Base-by-base conservation (phyloP, 306 rosid genomes). In the Lathyrus aphaca region DNA sequence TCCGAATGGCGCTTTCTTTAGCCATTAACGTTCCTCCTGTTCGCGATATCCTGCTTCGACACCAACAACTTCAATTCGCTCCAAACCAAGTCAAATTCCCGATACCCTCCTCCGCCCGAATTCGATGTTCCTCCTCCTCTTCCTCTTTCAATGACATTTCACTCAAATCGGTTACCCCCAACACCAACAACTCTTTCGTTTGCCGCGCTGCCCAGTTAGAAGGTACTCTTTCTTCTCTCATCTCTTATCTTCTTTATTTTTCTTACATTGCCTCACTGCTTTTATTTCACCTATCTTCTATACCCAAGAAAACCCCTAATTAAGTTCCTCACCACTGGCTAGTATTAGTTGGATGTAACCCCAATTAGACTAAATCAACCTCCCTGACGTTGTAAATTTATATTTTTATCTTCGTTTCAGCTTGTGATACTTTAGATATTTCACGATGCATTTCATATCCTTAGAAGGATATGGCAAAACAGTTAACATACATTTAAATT, bases 1-100 rank as follows among this genome's bases (percentile, higher is more conserved):
- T 50, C 56, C 14, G 3, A 64, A 74, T 74, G 81, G 76, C 81
- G 30, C 61, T 77, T 23, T 64, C 81, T 8, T 56, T 69, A 10
- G 21, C 32, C 18, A 25, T 54, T 17, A 70, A 64, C 45, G 66
- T 50, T 16, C 59, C 50, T 69, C 48, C 35, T 5, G 9, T 58
- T 38, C 55, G 54, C 16, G 56, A 39, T 3, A 75, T 60, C 43
- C 11, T 4, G 1, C 59, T 4, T 40, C 27, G n/a, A 50, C 19
- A 50, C 32, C 46, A 11, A 2, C 56, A 16, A 2, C 32, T 55
- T 43, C 75, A 16, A 8, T 38, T 51, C 40, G 70, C 25, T 0
- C 66, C 51, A 6, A 69, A 69, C 17, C 80, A 3, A 15, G 3
- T 80, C 73, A 74, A 77, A 49, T 44, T 77, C 56, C 64, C 64